Base-by-base conservation (phyloP, 1,139 yeast species). In the Hanseniaspora uvarum region DNA sequence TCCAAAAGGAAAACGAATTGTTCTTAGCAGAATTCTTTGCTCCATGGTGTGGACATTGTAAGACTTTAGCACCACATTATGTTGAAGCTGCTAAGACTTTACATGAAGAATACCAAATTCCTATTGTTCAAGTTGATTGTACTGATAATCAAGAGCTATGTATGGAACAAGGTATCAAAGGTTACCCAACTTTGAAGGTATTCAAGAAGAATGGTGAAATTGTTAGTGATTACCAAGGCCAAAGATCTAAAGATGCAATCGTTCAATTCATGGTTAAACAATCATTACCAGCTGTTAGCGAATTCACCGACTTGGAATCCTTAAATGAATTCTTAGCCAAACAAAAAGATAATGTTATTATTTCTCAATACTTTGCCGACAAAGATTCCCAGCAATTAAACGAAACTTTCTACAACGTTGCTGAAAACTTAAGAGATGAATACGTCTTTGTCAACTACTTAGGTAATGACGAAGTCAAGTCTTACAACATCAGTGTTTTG, bases 31-130 rank as follows among this genome's bases (percentile, higher is more conserved):
- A 92, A 74, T 92, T 92, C 74, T 92, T 81, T 69, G 98, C 98
- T 31, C 97, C 98, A 66, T 92, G 98, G 98, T 92, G 98, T 76
- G 98, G 98, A 23, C 96, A 92, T 73, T 92, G 98, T 77, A 88
- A 92, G 76, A 80, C 80, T 57, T 76, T 92, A 61, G 97, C 92
- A 23, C 98, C 98, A 53, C 92, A 92, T 70, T 89, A 79, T 67
- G 78, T 84, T 61, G 70, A 77, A 63, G 98, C 97, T 53, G 96
- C 98, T 54, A 83, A 86, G 59, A 62, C 68, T 26, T 76, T 92
- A 66, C 78, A 77, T 60, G 53, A 44, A 24, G 80, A 76, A 49
- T 71, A 83, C 59, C 73, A 78, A 58, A 83, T 89, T 69, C 78
- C 81, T 61, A 75, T 92, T 64, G 96, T 92, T 56, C 95, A 92